These are phyloP conservation scores for Funneliformis mosseae DNA, from an alignment of 192 early-diverging fungal species.

Conservation along the genomic window DNA sequence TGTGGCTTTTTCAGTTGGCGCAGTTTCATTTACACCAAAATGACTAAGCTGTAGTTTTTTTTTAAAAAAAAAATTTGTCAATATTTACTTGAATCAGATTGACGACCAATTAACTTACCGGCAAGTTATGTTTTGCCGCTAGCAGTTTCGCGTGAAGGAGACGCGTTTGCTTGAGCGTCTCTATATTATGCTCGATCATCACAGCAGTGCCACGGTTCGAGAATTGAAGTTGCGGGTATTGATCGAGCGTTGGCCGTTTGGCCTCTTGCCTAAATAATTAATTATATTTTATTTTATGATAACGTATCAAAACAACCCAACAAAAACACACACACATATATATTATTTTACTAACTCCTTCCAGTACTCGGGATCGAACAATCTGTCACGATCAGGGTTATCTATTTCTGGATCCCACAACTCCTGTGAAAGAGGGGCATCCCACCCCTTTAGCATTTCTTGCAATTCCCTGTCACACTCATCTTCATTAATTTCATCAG, in stretches of 20 bases:
- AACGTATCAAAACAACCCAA: background rate
- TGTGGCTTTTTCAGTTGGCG: conserved; percentile 31
- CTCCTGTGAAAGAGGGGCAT: conserved; percentile 44
- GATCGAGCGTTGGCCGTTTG: conserved; percentile 46
- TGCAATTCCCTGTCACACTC: conserved; percentile 42
- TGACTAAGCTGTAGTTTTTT: background rate
- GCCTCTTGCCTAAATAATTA: conserved; percentile 27
- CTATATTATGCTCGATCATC: conserved; percentile 49
- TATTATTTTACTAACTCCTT: conserved; percentile 12
- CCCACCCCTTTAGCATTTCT: conserved; percentile 37
- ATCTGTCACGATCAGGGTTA: conserved; percentile 13
- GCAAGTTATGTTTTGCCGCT: conserved; percentile 1
- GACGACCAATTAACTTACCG: background rate
- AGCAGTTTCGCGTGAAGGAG: conserved; percentile 48
- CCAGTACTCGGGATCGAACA: conserved; percentile 14
- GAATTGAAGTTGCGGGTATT: conserved; percentile 40
- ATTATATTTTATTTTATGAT: background rate
- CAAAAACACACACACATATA: background rate
- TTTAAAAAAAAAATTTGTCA: background rate
- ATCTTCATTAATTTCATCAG: conserved; percentile 46
- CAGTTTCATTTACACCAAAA: conserved; percentile 3
- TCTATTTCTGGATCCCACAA: conserved; percentile 29
- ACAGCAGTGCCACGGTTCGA: conserved; percentile 41
- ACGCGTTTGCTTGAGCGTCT: conserved; percentile 47
- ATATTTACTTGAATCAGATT: background rate